Conservation (phyloP, 1,284 basidiomycete species). For the Trametes polyzona region DNA sequence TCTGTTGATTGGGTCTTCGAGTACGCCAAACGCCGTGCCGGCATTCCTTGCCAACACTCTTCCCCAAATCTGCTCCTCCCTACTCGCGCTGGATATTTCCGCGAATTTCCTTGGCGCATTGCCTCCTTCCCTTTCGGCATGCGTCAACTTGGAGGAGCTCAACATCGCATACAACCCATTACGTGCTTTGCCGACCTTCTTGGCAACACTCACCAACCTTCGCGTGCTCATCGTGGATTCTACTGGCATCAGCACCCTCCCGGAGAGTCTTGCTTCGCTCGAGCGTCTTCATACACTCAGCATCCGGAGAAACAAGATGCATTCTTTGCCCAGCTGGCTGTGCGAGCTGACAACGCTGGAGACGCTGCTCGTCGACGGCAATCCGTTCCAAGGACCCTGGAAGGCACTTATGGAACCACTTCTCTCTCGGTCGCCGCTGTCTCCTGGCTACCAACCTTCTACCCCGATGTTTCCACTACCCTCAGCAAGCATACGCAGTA, state of each 20-base stretch:
- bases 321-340: constrained; percentile 93
- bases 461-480: constrained; percentile 61
- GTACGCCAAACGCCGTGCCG: constrained; percentile 77
- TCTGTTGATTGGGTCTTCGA: constrained; percentile 79
- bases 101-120: constrained; percentile 83
- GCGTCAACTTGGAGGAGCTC: constrained; percentile 87
- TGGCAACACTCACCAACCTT: constrained; percentile 76
- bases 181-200: constrained; percentile 80
- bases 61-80: constrained; percentile 72
- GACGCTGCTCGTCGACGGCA: constrained; percentile 88
- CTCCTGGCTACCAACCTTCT: constrained; percentile 67
- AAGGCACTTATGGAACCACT: constrained; percentile 84
- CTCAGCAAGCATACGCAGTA: constrained; percentile 48
- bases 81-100: constrained; percentile 90
- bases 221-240: constrained; percentile 90
- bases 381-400: constrained; percentile 94
- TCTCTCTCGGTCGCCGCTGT: constrained; percentile 61
- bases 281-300: constrained; percentile 86
- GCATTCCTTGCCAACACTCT: constrained; percentile 70
- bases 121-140: constrained; percentile 78
- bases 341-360: constrained; percentile 84
- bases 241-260: constrained; percentile 79
- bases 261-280: constrained; percentile 67
- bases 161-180: constrained; percentile 93
- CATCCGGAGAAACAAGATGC: constrained; percentile 85